Conservation (phyloP, 371 early-diverging fungal species). For the Rozella allomycis region DNA sequence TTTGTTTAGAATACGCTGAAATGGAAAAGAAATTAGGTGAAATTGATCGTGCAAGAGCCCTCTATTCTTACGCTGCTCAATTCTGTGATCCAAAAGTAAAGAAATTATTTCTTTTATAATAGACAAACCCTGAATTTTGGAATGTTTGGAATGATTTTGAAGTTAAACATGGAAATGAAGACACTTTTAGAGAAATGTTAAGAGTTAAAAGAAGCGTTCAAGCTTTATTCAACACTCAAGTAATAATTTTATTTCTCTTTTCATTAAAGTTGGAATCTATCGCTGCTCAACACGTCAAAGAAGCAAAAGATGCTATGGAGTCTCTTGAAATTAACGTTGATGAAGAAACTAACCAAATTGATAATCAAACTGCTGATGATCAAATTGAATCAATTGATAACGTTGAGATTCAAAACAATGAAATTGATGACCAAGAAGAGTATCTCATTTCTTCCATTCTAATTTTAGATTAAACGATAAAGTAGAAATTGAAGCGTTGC, state of each 20-base stretch:
- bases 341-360: too few relatives aligned
- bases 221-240: slow-evolving; percentile 51
- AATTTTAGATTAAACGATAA: too few relatives aligned
- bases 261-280: too few relatives aligned
- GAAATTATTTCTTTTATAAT: background rate
- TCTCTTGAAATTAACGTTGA: too few relatives aligned
- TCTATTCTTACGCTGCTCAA: slow-evolving; percentile 69
- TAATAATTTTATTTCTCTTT: slow-evolving; percentile 19
- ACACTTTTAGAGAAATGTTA: slow-evolving; percentile 92
- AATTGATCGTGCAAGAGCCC: slow-evolving; percentile 79
- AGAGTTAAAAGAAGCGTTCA: slow-evolving; percentile 76
- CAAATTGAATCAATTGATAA: too few relatives aligned
- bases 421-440: too few relatives aligned
- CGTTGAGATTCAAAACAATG: too few relatives aligned
- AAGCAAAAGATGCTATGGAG: too few relatives aligned
- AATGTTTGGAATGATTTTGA: slow-evolving; percentile 86
- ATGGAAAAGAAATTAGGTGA: slow-evolving; percentile 79
- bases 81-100: slow-evolving; percentile 62
- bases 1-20: slow-evolving; percentile 60
- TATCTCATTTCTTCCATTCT: too few relatives aligned
- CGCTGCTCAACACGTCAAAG: too few relatives aligned
- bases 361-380: too few relatives aligned
- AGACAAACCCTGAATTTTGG: slow-evolving; percentile 52
- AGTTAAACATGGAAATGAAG: slow-evolving; percentile 87
- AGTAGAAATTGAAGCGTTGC: too few relatives aligned